These are phyloP conservation scores for Hortiboletus flavorubellus DNA, from an alignment of 768 basidiomycete species.

Conservation along the genomic window DNA sequence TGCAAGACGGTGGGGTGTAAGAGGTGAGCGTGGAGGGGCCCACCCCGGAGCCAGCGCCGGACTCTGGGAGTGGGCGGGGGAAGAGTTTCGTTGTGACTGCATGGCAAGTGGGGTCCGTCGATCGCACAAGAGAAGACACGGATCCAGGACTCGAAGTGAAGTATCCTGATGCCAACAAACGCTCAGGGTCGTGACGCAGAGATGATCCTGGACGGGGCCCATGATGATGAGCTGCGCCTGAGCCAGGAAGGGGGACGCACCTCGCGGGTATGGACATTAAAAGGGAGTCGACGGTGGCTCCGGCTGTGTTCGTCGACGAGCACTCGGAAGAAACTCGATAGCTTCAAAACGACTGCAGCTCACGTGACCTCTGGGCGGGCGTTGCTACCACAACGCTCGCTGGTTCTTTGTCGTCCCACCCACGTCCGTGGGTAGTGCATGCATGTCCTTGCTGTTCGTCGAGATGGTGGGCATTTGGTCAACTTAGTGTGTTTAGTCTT, in stretches of 20 bases:
- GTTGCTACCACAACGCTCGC: slow-evolving; percentile 6
- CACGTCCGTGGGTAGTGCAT: background rate
- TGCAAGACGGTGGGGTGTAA: slow-evolving; percentile 74
- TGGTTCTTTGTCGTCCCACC: background rate
- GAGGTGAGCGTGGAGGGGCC: slow-evolving; percentile 66
- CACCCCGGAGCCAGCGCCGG: slow-evolving; percentile 31
- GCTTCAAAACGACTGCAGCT: slow-evolving; percentile 13
- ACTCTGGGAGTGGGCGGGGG: slow-evolving; percentile 10
- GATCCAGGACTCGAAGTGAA: slow-evolving; percentile 2
- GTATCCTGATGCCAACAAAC: slow-evolving; percentile 1
- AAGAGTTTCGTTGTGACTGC: slow-evolving; percentile 15
- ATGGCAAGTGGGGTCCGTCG: slow-evolving; percentile 5
- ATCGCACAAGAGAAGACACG: background rate
- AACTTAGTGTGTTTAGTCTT: background rate
- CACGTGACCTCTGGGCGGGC: slow-evolving; percentile 16
- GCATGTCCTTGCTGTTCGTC: background rate
- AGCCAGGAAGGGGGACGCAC: slow-evolving; percentile 5
- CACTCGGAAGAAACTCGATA: slow-evolving; percentile 2
- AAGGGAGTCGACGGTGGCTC: background rate
- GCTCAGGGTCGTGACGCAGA: background rate
- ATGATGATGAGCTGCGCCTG: background rate
- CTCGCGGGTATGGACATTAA: slow-evolving; percentile 7
- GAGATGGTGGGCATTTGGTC: background rate
- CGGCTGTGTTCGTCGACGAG: background rate
- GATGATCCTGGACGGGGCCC: background rate